A percentile compares a stretch with the other conserved stretches of the same genome.
Conservation (phyloP, 768 basidiomycete species). For the Neoboletus subvelutipes region DNA sequence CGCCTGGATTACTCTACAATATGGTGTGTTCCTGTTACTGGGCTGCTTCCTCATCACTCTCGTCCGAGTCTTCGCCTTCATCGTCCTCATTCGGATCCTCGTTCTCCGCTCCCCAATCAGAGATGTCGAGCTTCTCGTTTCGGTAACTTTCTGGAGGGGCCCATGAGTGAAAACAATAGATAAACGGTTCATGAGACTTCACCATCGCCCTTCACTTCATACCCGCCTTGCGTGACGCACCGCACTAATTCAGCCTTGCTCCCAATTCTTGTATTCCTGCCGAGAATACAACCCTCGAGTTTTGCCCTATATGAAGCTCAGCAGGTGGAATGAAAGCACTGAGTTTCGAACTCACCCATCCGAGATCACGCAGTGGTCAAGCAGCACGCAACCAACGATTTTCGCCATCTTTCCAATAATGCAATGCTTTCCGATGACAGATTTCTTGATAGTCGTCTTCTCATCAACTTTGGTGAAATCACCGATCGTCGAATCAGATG, state of each 20-base stretch:
- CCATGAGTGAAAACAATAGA: neutral
- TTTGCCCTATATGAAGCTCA: conserved; percentile 52
- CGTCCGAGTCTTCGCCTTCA: conserved; percentile 15
- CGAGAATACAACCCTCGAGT: conserved; percentile 73
- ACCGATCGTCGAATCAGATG: conserved; percentile 77
- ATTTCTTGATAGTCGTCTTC: conserved; percentile 75
- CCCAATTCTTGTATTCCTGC: conserved; percentile 72
- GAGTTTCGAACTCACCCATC: conserved; percentile 59
- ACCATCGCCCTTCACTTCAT: conserved; percentile 69
- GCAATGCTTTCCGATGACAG: conserved; percentile 79
- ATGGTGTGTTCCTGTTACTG: conserved; percentile 2
- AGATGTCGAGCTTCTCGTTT: conserved; percentile 56
- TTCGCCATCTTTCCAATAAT: conserved; percentile 82
- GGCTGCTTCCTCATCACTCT: conserved; percentile 10
- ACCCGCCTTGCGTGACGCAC: conserved; percentile 76
- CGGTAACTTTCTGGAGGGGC: conserved; percentile 46
- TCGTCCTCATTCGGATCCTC: conserved; percentile 29
- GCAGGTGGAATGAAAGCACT: neutral
- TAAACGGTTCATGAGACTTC: conserved; percentile 10
- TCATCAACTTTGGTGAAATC: conserved; percentile 82
- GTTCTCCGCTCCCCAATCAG: conserved; percentile 49
- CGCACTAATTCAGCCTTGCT: conserved; percentile 63
- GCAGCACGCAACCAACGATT: conserved; percentile 75
- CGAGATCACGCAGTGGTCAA: conserved; percentile 86
- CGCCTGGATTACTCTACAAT: neutral